Conservation (phyloP, 2,329 filamentous ascomycete species). For the Tolypocladium inflatum region DNA sequence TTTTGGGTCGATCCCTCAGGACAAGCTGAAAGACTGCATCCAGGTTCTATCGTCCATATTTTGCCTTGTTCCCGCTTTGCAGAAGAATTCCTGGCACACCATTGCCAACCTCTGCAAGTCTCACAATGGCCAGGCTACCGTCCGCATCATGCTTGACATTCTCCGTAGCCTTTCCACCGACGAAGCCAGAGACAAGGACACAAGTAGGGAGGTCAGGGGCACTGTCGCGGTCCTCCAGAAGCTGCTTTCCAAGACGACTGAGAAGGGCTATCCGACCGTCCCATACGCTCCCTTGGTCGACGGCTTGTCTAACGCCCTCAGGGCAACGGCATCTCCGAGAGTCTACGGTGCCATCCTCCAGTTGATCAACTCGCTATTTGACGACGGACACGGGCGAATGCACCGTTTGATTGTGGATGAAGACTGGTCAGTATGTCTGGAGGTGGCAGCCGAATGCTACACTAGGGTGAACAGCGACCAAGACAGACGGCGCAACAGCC, state of each 20-base stretch:
- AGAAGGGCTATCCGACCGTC: conserved; percentile 50
- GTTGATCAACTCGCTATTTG: conserved; percentile 47
- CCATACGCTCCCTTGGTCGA: conserved; percentile 50
- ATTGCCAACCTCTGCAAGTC: conserved; percentile 63
- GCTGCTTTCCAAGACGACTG: conserved; percentile 47
- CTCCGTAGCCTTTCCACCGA: conserved; percentile 39
- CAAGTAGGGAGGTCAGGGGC: conserved; percentile 49
- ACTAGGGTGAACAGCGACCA: conserved; percentile 16
- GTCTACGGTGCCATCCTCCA: conserved; percentile 38
- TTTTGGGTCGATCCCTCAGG: conserved; percentile 57
- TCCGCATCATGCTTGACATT: conserved; percentile 55
- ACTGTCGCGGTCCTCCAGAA: conserved; percentile 54
- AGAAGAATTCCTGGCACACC: conserved; percentile 59
- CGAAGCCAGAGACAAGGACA: conserved; percentile 38
- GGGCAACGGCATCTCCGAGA: conserved; percentile 31
- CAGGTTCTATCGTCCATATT: conserved; percentile 65
- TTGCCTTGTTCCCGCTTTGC: conserved; percentile 50
- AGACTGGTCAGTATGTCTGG: conserved; percentile 54
- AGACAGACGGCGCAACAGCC: conserved; percentile 12
- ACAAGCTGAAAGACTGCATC: conserved; percentile 55
- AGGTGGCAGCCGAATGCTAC: conserved; percentile 48
- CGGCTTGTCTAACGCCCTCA: conserved; percentile 43
- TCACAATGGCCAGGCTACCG: conserved; percentile 61
- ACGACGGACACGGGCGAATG: conserved; percentile 39
- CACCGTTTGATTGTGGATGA: conserved; percentile 52